These are phyloP conservation scores for Ilyonectria destructans DNA, from an alignment of 2,329 filamentous ascomycete genomes.

Conservation along the genomic window DNA sequence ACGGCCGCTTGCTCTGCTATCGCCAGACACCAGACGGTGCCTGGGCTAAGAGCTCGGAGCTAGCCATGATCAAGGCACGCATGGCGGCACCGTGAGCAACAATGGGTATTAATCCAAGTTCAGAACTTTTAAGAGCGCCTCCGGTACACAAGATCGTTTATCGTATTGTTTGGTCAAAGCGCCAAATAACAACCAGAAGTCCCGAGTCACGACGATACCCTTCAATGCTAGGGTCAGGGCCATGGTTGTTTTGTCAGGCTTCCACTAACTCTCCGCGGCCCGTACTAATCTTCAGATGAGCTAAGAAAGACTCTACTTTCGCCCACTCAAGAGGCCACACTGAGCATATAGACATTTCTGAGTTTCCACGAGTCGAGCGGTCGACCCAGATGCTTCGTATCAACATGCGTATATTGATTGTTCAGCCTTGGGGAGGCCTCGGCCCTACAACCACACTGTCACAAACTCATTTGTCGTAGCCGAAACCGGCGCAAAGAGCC, in stretches of 20 bases:
- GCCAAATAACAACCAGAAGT: not conserved
- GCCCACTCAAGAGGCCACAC: not conserved
- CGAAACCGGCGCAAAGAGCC: not conserved
- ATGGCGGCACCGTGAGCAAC: constrained; percentile 63
- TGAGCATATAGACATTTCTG: not conserved
- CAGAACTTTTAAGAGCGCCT: not conserved
- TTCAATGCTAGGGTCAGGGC: not conserved
- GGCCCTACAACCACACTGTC: not conserved
- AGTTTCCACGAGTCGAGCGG: not conserved
- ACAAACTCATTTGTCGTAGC: not conserved
- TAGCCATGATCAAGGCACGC: constrained; percentile 71
- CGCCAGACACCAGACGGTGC: constrained; percentile 71
- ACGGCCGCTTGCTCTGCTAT: constrained; percentile 77
- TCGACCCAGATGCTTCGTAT: no score
- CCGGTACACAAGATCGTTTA: not conserved
- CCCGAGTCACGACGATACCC: not conserved
- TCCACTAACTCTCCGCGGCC: not conserved
- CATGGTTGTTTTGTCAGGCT: not conserved
- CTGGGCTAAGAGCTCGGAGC: constrained; percentile 74
- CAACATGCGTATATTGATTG: not conserved
- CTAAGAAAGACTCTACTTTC: not conserved
- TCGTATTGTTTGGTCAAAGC: not conserved
- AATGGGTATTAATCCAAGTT: not conserved
- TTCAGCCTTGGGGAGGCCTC: not conserved
- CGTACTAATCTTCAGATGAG: not conserved